Base-by-base conservation (phyloP, 306 rosid genomes). In the Cicer pinnatifidum region DNA sequence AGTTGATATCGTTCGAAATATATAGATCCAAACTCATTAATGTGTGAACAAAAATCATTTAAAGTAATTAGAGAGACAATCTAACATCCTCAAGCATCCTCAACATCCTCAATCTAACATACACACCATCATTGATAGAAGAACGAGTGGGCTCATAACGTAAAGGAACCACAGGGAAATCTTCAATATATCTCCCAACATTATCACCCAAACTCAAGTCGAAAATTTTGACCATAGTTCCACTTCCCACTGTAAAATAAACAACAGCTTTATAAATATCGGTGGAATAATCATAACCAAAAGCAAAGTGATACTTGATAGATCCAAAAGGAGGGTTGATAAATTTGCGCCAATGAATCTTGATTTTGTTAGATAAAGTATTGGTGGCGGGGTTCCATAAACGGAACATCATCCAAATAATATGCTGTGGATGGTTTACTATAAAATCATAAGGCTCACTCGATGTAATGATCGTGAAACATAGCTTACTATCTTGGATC, bases 61-160 rank as follows among this genome's bases (percentile, higher is more conserved):
- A n/a, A n/a, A n/a, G n/a, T n/a, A 69, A 72, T 44, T 70, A 43
- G 72, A 60, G 3, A 44, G 69, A 48, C 13, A 37, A 39, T 58
- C 16, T 28, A 78, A 78, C 69, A 78, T 87, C 97, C 93, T 90
- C 96, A 62, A 90, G 87, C 70, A 93, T 89, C 96, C 97, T 90
- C 3, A 0, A n/a, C 1, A n/a, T 48, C 1, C 6, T 17, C 28
- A 7, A 52, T 52, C 57, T 51, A 16, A 15, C 10, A 51, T 15
- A 7, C 23, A 51, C 23, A 51, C 57, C 57, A 6, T 51, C 20
- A 51, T 13, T n/a, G 9, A 15, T 9, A 6, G 9, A 1, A 51
- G 7, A 1, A 11, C 16, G 8, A 47, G 0, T 1, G 33, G 33
- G 0, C 1, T 1, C 4, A 46, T 3, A 4, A 16, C 2, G 0